Evolutionary conservation across 179 eudicot species (phyloP), one percentile per base, ranked within the genome.

Genomic region (Silene coronaria): DNA sequence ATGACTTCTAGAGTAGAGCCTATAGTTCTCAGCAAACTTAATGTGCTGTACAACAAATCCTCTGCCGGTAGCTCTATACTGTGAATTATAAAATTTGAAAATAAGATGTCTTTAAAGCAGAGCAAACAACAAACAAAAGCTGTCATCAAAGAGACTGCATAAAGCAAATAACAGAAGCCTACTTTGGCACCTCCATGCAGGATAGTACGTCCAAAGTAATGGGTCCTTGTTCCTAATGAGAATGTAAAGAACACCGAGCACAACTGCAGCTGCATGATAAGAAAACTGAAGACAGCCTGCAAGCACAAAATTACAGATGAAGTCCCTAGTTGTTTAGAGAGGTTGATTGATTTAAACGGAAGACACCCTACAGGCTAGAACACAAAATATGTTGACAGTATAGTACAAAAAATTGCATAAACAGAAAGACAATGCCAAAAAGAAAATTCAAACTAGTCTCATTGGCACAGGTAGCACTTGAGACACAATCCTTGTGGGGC

Each of bases 181-280:
- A 96, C 99, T 83, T 93, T 96, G 75, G 99, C 99, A 84, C 99
- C 99, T 73, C 97, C 99, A 80, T 96, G 99, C 78, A 96, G 88
- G 76, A 96, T 82, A 58, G 99, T 95, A 51, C 97, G 97, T 48
- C 99, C 99, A 85, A 95, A 95, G 79, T 95, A 95, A 81, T 96
- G 99, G 63, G 99, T 96, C 84, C 92, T 91, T 30, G 99, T 96
- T 70, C 99, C 99, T 75, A 96, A 80, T 17, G 99, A 95, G 83
- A 96, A 96, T 24, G 99, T 96, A 87, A 96, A 96, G 84, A 96
- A 96, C 81, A 96, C 93, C 16, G 97, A 92, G 75, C 97, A 93
- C 71, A 96, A 82, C 86, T 93, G 99, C 75, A 96, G 89, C 86
- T 96, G 99, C 99, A 96, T 96, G 36, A 88, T 90, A 67, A 96